phyloP scores from a whole-genome alignment of 169 alveolate genomes.

The Plasmodium falciparum region DNA sequence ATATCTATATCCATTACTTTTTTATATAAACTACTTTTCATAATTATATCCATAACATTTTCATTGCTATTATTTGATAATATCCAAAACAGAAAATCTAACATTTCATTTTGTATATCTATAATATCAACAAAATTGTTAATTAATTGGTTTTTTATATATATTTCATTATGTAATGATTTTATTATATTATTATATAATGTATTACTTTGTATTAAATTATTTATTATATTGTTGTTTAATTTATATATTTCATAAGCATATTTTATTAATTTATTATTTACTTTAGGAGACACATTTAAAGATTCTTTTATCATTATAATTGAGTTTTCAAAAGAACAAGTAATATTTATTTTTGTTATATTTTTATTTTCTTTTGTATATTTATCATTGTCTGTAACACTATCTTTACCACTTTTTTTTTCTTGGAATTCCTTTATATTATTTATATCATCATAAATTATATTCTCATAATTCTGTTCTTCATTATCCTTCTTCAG shows the following conservation, averaged over 20 bases:
- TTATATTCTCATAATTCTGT: no score
- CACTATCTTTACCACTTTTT: no score
- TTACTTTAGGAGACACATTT: constrained; percentile 12
- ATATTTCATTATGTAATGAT: constrained; percentile 14
- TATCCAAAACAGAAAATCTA: constrained; percentile 5
- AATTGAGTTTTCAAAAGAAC: no score
- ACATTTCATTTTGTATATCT: constrained; percentile 6
- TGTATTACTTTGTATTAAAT: constrained; percentile 9
- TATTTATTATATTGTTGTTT: constrained; percentile 11
- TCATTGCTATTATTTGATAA: constrained; percentile 11
- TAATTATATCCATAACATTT: constrained; percentile 5
- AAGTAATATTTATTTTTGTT: no score
- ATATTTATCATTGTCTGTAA: no score
- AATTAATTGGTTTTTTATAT: constrained; percentile 17
- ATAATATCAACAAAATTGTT: constrained; percentile 10
- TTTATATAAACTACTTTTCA: constrained; percentile 13
- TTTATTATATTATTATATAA: constrained; percentile 6
- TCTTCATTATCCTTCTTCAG: background rate
- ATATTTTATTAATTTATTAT: constrained; percentile 13
- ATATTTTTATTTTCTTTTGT: no score
- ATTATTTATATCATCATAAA: no score
- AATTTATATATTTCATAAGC: constrained; percentile 41
- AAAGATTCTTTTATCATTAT: background rate
- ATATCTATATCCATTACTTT: constrained; percentile 44
- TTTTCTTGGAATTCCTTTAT: no score